Percentiles rank a stretch among this genome's conserved stretches.
Conservation (phyloP, 305 asterid genomes). For the Ajuga reptans region DNA sequence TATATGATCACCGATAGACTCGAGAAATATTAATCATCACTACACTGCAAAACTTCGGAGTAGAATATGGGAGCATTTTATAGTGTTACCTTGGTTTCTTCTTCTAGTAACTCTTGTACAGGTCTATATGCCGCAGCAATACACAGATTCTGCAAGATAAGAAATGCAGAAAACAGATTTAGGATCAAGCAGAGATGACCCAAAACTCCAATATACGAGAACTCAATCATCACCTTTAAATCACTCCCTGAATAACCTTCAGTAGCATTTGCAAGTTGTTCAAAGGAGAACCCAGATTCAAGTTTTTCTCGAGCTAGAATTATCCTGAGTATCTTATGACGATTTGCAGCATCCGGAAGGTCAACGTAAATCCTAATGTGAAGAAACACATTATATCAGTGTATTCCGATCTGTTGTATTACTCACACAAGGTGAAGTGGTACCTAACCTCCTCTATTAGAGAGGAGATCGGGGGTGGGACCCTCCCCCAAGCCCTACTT, state of each 20-base stretch:
- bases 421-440: background rate
- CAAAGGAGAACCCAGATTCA: conserved; percentile 54
- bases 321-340: conserved; percentile 74
- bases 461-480: background rate
- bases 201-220: conserved; percentile 9
- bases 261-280: conserved; percentile 80
- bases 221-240: conserved; percentile 58
- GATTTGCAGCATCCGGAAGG: conserved; percentile 88
- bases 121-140: conserved; percentile 94
- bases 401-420: background rate
- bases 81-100: conserved; percentile 53
- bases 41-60: background rate
- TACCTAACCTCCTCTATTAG: background rate
- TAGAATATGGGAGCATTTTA: background rate
- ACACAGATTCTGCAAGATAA: conserved; percentile 68
- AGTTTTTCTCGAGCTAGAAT: conserved; percentile 75
- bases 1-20: background rate
- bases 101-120: conserved; percentile 80
- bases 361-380: conserved; percentile 75
- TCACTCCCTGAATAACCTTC: conserved; percentile 99
- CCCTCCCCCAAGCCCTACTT: background rate
- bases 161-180: conserved; percentile 2
- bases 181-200: conserved; percentile 1
- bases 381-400: conserved; percentile 22
- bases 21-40: background rate